Base-by-base conservation (phyloP, 1,284 basidiomycete genomes). In the Austroboletus novae-zelandiae region DNA sequence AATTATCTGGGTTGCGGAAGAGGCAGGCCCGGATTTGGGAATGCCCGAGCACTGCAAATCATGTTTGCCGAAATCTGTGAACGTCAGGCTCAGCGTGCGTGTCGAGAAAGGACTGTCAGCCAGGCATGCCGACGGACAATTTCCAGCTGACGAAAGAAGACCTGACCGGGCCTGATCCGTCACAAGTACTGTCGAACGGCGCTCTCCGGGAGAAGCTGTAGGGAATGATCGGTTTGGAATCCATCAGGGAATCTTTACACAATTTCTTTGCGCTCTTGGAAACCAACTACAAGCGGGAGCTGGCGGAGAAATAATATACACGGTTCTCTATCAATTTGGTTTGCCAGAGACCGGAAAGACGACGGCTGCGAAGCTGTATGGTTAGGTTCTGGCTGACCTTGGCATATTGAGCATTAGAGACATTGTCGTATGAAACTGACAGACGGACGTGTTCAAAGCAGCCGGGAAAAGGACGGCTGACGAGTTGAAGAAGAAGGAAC, bases 311-410 rank as follows among this genome's bases (percentile, higher is more conserved):
- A 56, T 69, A 76, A 45, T 81, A 79, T 0, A 47, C 81, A 13
- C 65, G 74, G 48, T 56, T 81, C 5, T 79, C 81, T 14, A 72
- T 86, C 48, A 86, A 86, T 53, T 83, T 14, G 84, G 83, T 2
- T 77, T 76, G 1, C 84, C 84, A 3, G 83, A 84, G 1, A 85
- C 84, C 2, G 83, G 83, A 0, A 86, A 86, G 60, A 86, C 83
- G 4, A 79, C 83, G 0, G 83, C 86, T 0, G 83, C 81, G 2
- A 78, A 79, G 56, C 57, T 83, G 14, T 86, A 86, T 53, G 84
- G 84, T 1, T 73, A 74, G 51, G 78, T 86, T 48, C 64, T 86
- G 4, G 74, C 75, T 0, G 81, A 85, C 51, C 61, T 86, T 0
- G 77, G 78, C 9, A 63, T 86, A 36, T 61, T 47, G 29, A 48